A percentile compares a stretch with the other conserved stretches of the same genome.
phyloP scores from a whole-genome alignment of 352 stramenopile genomes.

The Globisporangium mamillatum region DNA sequence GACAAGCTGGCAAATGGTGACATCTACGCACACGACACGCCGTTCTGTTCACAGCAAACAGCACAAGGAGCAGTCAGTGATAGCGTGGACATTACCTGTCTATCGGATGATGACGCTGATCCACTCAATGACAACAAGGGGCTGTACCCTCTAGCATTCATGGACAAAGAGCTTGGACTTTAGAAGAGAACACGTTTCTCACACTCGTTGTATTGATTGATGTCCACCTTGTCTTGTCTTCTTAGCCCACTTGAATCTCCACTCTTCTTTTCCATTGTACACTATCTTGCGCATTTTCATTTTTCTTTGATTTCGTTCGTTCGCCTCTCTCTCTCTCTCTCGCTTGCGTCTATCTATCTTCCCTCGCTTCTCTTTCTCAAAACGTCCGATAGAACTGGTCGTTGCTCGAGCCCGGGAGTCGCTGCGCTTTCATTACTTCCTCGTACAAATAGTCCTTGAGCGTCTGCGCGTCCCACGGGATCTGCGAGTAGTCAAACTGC shows the following conservation, averaged over 20 bases:
- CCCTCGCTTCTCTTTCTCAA: not conserved
- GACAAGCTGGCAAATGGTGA: conserved; percentile 13
- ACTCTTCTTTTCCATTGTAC: conserved; percentile 4
- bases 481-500: conserved; percentile 75
- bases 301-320: not conserved
- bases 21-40: conserved; percentile 25
- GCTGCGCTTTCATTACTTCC: conserved; percentile 76
- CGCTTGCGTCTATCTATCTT: not conserved
- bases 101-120: conserved; percentile 8
- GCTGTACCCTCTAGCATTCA: conserved; percentile 21
- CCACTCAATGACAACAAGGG: conserved; percentile 8
- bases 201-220: not conserved
- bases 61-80: not conserved
- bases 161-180: conserved; percentile 8
- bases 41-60: conserved; percentile 24
- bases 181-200: not conserved
- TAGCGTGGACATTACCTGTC: conserved; percentile 3
- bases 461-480: conserved; percentile 64
- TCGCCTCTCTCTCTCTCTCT: not conserved
- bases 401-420: not conserved
- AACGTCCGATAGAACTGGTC: conserved; percentile 4
- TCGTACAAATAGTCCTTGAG: conserved; percentile 82
- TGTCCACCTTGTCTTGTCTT: not conserved
- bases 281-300: not conserved
- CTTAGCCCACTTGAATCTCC: not conserved